Evolutionary conservation across 305 asterid genomes (phyloP).

Genomic region (Striga hermonthica): DNA sequence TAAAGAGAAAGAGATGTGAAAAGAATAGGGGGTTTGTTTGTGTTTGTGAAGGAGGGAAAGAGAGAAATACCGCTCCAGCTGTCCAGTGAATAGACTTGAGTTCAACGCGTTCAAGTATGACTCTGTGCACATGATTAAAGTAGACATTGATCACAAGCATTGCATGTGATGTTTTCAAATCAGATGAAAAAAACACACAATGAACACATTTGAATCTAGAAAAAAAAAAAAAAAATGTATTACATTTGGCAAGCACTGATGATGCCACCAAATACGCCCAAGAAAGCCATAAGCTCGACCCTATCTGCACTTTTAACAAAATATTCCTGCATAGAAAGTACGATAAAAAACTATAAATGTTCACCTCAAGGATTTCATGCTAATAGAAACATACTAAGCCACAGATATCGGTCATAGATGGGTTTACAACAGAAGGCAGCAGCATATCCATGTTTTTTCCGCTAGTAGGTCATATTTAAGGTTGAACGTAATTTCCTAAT

Average conservation of each 20-base stretch:
- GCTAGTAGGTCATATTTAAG: too few relatives aligned
- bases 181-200: slow-evolving; percentile 17
- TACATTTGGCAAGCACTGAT: slow-evolving; percentile 91
- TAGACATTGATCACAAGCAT: neutral
- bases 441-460: too few relatives aligned
- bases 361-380: neutral
- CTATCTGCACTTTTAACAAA: slow-evolving; percentile 88
- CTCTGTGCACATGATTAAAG: slow-evolving; percentile 56
- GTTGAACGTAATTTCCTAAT: too few relatives aligned
- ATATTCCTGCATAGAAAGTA: slow-evolving; percentile 63
- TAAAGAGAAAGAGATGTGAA: neutral
- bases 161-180: neutral
- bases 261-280: slow-evolving; percentile 92
- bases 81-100: slow-evolving; percentile 82
- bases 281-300: slow-evolving; percentile 91
- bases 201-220: slow-evolving; percentile 11
- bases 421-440: neutral
- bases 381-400: neutral
- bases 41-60: slow-evolving; percentile 16
- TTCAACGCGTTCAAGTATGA: slow-evolving; percentile 80
- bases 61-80: slow-evolving; percentile 56
- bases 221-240: slow-evolving; percentile 18
- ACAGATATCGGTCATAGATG: neutral
- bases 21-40: neutral
- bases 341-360: slow-evolving; percentile 7